Evolutionary conservation across 2,329 filamentous ascomycete species (phyloP), one percentile per base, ranked within the genome.

Genomic region (Talaromyces sp.): DNA sequence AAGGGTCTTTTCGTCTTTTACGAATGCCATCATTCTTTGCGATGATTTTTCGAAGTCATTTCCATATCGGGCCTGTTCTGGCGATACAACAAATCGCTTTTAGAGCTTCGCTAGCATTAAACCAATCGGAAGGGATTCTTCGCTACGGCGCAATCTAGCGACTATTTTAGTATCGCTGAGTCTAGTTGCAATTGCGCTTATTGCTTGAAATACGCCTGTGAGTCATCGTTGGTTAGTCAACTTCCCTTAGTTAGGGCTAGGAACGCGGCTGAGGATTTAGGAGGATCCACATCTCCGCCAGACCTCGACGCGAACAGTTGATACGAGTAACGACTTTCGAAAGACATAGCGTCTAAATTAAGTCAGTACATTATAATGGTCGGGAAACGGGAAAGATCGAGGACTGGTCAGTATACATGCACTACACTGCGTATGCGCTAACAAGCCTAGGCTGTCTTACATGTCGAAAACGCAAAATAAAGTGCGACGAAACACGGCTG

Each of bases 401-500:
- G 13, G 14, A 60, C 58, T 6, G 58, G 58, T 60, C 27, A 60
- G 58, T 49, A n/a, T 35, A 31, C 27, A 31, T 31, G 27, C 4
- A 31, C 5, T 31, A 31, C 27, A 31, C 27, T 31, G 27, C 7
- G 27, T 31, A 31, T 31, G 27, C 4, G 27, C 27, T 31, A 49
- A 47, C 16, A 22, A 14, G 41, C 31, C 27, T 13, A 60, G 58
- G 58, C 14, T 60, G 58, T 60, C 58, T 60, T 35, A 60, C 58
- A 4, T 60, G 58, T 37, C 35, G 58, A 60, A 60, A 60, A 37
- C 58, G 58, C 9, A 60, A 60, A 31, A 35, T 60, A n/a, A 60
- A 60, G 37, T 60, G 58, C 43, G 58, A 60, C 31, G 58, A 60
- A 60, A 60, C 41, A 2, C 58, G 41, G 16, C 6, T 37, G 1